Conservation (phyloP, 2,329 filamentous ascomycete genomes). For the Aschersonia sp. region DNA sequence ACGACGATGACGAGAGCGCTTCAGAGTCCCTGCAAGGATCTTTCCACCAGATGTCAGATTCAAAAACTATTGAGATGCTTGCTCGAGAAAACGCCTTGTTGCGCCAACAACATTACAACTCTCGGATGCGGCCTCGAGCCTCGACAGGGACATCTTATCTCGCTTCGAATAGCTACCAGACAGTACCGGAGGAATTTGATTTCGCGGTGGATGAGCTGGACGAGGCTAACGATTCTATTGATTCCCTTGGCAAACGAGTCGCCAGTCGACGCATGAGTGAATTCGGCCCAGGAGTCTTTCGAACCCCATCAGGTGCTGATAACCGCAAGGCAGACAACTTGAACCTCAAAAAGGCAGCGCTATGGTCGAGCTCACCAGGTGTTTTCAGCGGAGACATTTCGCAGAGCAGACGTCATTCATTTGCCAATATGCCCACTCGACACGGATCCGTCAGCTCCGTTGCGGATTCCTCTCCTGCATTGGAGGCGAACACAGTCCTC, state of each 20-base stretch:
- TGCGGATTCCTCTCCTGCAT: constrained; percentile 31
- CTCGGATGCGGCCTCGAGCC: constrained; percentile 41
- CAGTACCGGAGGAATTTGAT: constrained; percentile 51
- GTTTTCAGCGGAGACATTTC: constrained; percentile 51
- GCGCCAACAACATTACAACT: constrained; percentile 31
- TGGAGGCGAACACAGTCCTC: constrained; percentile 27
- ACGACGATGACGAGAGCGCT: constrained; percentile 47
- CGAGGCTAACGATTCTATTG: constrained; percentile 37
- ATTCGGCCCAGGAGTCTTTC: constrained; percentile 30
- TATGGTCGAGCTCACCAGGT: constrained; percentile 59
- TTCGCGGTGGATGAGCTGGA: constrained; percentile 62
- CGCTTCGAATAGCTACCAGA: constrained; percentile 37
- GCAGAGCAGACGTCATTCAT: constrained; percentile 68
- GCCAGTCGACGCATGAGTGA: constrained; percentile 42
- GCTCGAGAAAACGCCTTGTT: constrained; percentile 49
- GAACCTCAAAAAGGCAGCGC: constrained; percentile 46
- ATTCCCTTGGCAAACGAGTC: constrained; percentile 31
- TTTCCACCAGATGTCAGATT: constrained; percentile 39
- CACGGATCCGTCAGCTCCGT: constrained; percentile 50
- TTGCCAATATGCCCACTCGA: constrained; percentile 53
- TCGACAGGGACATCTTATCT: constrained; percentile 40
- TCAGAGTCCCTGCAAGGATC: constrained; percentile 33
- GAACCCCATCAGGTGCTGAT: constrained; percentile 37
- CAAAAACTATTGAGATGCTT: constrained; percentile 49
- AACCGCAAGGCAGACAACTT: constrained; percentile 46